Evolutionary conservation across 495 filamentous ascomycete species (phyloP).

Genomic region (Wilcoxina mikolae): DNA sequence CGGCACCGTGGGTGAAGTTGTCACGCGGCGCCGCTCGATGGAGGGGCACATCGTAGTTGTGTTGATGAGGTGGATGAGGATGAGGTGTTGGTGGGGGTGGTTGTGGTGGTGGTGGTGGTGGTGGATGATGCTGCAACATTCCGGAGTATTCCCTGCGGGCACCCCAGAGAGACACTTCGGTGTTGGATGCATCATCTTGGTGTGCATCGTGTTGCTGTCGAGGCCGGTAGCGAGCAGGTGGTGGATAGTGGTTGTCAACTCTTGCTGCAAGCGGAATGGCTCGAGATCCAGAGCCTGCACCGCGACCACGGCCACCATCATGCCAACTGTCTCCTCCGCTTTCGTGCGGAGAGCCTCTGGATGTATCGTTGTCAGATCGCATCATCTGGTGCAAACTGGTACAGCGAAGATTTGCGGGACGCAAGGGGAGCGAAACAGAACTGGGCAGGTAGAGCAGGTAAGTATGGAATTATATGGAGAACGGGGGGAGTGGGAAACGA

Average conservation of each 20-base stretch:
- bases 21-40: conserved; percentile 2
- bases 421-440: no score
- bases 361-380: conserved; percentile 1
- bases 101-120: not conserved
- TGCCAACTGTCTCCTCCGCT: conserved; percentile 6
- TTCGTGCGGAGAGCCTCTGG: conserved; percentile 2
- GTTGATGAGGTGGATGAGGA: conserved; percentile 4
- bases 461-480: no score
- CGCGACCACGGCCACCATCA: not conserved
- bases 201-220: not conserved
- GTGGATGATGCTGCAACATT: not conserved
- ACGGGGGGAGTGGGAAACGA: no score
- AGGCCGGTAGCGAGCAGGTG: conserved; percentile 8
- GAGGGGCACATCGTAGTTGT: not conserved
- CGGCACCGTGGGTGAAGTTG: not conserved
- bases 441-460: no score
- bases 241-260: not conserved
- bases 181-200: not conserved
- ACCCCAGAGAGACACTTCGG: not conserved
- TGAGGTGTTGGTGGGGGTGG: not conserved
- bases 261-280: conserved; percentile 1
- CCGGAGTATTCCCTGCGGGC: not conserved
- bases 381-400: not conserved
- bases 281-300: not conserved
- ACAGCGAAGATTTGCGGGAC: not conserved